Evolutionary conservation across 306 rosid genomes (phyloP), one percentile per base, ranked within the genome.

Genomic region (Fragaria nilgerrensis): DNA sequence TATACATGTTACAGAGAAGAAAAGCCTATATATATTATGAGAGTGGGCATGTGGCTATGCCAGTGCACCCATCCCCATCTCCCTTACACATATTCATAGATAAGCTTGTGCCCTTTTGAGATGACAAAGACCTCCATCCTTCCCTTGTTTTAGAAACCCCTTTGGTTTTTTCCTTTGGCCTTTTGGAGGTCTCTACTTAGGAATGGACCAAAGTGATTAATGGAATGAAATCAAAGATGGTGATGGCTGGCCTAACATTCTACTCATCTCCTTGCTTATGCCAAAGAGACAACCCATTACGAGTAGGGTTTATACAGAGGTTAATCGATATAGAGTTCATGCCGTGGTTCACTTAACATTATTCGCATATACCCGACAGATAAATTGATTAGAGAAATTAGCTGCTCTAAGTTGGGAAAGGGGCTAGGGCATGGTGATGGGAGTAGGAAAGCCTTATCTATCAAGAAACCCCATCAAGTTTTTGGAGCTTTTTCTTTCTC

Each of bases 51-150:
- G 90, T 84, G 90, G 70, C 16, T 25, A 34, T 84, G 88, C 70
- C 86, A 84, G 86, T 32, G 81, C 83, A 85, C 72, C 72, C 77
- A 80, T 85, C 82, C 78, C 63, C 86, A 39, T 87, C 81, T 77
- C 45, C 43, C 75, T 9, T 25, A 55, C 79, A 77, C 75, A 67
- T 10, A 9, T 58, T 49, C 44, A 23, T 68, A 77, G 75, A 79
- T 77, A 68, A 80, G 80, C 53, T 63, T 85, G 90, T 75, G 75
- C 82, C 90, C 85, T 80, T 82, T 75, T 32, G 70, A 29, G 80
- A 74, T 39, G 85, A 87, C 91, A 85, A 53, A 47, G 88, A 82
- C 78, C 5, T 82, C 77, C 85, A 70, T 76, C 20, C 68, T 45
- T 49, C 27, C 52, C 47, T 34, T 62, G 25, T 50, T 79, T 39